Evolutionary conservation across 768 basidiomycete species (phyloP).

Genomic region (Lanmaoa rubissima): DNA sequence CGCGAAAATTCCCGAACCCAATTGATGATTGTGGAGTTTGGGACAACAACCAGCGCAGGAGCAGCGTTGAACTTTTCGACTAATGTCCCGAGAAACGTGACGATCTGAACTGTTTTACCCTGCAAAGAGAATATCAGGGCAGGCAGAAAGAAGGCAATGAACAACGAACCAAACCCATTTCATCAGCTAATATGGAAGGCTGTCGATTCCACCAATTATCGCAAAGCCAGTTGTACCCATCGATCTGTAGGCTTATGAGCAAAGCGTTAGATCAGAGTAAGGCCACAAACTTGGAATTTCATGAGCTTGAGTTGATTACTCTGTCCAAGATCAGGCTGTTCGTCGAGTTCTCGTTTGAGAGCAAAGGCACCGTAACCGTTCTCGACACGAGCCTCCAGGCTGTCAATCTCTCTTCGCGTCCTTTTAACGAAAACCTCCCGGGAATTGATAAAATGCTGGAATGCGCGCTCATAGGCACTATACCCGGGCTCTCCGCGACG

Average conservation of each 20-base stretch:
- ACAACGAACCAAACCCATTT: slow-evolving; percentile 83
- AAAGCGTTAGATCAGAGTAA: slow-evolving; percentile 3
- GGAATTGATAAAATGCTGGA: slow-evolving; percentile 63
- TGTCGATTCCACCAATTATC: slow-evolving; percentile 88
- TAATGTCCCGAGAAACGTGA: slow-evolving; percentile 74
- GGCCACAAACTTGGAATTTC: slow-evolving; percentile 72
- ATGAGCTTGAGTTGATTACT: slow-evolving; percentile 63
- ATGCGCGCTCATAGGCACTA: slow-evolving; percentile 63
- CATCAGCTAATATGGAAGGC: slow-evolving; percentile 90
- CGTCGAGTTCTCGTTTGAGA: slow-evolving; percentile 43
- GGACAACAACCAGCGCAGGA: slow-evolving; percentile 89
- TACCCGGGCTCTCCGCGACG: slow-evolving; percentile 54
- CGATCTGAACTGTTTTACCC: slow-evolving; percentile 93
- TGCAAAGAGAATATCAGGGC: slow-evolving; percentile 28
- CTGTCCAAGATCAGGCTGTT: slow-evolving; percentile 69
- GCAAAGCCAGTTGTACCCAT: slow-evolving; percentile 82
- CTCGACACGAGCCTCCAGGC: slow-evolving; percentile 52
- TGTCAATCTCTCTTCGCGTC: slow-evolving; percentile 37
- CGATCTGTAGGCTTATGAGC: slow-evolving; percentile 46
- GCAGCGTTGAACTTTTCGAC: slow-evolving; percentile 54
- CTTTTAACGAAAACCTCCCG: slow-evolving; percentile 58
- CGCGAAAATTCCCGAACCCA: slow-evolving; percentile 95
- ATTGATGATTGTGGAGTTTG: slow-evolving; percentile 93
- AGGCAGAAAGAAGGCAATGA: slow-evolving; percentile 1
- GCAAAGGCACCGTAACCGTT: slow-evolving; percentile 51